Evolutionary conservation across 2,329 filamentous ascomycete genomes (phyloP).

Genomic region (Colletotrichum orbiculare): DNA sequence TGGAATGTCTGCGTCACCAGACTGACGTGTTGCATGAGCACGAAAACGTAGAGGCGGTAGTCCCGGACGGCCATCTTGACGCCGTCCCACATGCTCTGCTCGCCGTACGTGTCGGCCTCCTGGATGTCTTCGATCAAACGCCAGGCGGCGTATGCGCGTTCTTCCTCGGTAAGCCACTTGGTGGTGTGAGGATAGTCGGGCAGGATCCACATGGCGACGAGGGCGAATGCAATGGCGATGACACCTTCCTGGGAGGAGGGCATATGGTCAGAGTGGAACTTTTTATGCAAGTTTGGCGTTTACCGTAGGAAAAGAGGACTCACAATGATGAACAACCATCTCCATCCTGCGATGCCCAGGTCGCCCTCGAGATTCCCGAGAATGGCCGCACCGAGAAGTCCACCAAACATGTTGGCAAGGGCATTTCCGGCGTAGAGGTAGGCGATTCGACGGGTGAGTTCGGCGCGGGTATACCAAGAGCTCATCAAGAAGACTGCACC

Average conservation of each 20-base stretch:
- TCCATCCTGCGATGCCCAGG: constrained; percentile 40
- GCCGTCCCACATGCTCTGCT: constrained; percentile 54
- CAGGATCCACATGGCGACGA: constrained; percentile 50
- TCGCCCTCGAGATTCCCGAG: constrained; percentile 52
- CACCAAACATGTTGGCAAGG: constrained; percentile 63
- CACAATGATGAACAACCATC: constrained; percentile 46
- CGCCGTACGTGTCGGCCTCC: constrained; percentile 54
- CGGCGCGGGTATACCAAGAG: constrained; percentile 56
- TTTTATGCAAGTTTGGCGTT: neutral
- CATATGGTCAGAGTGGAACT: neutral
- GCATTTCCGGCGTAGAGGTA: constrained; percentile 59
- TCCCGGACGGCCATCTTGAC: constrained; percentile 60
- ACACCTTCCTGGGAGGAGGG: constrained; percentile 47
- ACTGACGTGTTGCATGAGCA: constrained; percentile 64
- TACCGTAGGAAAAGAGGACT: neutral
- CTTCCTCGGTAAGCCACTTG: constrained; percentile 61
- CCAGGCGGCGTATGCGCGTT: constrained; percentile 65
- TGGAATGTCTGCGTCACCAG: constrained; percentile 67
- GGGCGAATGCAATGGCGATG: constrained; percentile 51
- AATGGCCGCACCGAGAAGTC: constrained; percentile 61
- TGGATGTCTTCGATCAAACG: constrained; percentile 60
- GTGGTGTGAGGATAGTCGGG: constrained; percentile 67
- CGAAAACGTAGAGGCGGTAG: constrained; percentile 63
- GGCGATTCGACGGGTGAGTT: constrained; percentile 58
- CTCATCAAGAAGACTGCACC: constrained; percentile 60